Evolutionary conservation across 805 yeast species (phyloP).

Genomic region (Vanderwaltozyma verrucispora): DNA sequence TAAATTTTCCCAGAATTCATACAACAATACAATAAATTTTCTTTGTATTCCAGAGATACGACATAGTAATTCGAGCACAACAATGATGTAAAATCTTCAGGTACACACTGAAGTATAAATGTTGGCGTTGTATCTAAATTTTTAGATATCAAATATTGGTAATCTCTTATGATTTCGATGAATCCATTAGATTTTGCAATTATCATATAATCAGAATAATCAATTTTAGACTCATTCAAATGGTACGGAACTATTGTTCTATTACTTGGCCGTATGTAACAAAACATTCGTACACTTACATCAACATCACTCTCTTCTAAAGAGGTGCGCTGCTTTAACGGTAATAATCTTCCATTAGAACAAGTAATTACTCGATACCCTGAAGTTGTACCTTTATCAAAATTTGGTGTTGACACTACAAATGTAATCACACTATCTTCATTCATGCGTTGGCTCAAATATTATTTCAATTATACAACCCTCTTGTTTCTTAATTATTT

Average conservation of each 20-base stretch:
- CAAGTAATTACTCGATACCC: not conserved
- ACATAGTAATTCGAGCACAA: constrained; percentile 9
- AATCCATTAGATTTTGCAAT: constrained; percentile 22
- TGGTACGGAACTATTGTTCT: constrained; percentile 4
- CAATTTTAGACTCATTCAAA: constrained; percentile 4
- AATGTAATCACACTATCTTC: not conserved
- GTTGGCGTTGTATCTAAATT: constrained; percentile 8
- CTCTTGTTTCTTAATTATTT: too few relatives aligned
- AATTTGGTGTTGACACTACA: not conserved
- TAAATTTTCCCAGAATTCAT: constrained; percentile 17
- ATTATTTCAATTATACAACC: too few relatives aligned
- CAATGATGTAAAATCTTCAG: constrained; percentile 8
- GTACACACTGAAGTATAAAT: constrained; percentile 16
- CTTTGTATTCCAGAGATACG: constrained; percentile 17
- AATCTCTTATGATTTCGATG: constrained; percentile 21
- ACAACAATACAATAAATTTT: constrained; percentile 20
- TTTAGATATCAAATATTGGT: constrained; percentile 9
- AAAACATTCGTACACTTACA: constrained; percentile 16
- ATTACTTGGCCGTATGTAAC: constrained; percentile 17
- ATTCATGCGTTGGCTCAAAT: too few relatives aligned
- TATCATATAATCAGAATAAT: constrained; percentile 21
- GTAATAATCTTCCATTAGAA: not conserved
- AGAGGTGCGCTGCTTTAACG: too few relatives aligned
- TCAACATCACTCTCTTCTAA: constrained; percentile 7
- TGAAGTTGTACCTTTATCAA: not conserved